Percentiles rank a stretch among this genome's conserved stretches.
Evolutionary conservation across 306 rosid species (phyloP).

Genomic region (Trifolium fragiferum): DNA sequence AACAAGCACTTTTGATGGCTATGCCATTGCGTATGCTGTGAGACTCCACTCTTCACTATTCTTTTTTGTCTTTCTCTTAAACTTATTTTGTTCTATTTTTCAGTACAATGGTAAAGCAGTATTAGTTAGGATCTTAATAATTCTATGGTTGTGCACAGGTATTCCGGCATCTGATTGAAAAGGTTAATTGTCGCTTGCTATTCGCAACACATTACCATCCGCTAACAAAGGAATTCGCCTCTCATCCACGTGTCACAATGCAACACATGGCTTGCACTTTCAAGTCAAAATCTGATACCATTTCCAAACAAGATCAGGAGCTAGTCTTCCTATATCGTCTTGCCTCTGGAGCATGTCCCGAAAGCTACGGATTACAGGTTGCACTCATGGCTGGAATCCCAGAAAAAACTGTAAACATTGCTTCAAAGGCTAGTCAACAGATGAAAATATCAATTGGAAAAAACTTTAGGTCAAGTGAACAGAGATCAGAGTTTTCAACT

Average conservation of each 20-base stretch:
- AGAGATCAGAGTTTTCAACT: slow-evolving; percentile 83
- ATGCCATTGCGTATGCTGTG: slow-evolving; percentile 97
- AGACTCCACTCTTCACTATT: slow-evolving; percentile 40
- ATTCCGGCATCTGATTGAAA: slow-evolving; percentile 84
- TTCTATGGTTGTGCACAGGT: slow-evolving; percentile 61
- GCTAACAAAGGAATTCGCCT: slow-evolving; percentile 85
- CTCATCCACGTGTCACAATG: slow-evolving; percentile 86
- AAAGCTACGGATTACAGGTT: slow-evolving; percentile 94
- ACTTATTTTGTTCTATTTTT: slow-evolving; percentile 15
- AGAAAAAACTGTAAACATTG: slow-evolving; percentile 63
- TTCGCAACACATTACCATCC: slow-evolving; percentile 98
- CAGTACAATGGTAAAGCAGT: neutral
- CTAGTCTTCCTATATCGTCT: slow-evolving; percentile 84
- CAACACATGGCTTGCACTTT: slow-evolving; percentile 96
- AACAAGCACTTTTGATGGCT: slow-evolving; percentile 97
- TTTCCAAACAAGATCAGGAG: slow-evolving; percentile 57
- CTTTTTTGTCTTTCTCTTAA: neutral
- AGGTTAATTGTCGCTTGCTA: slow-evolving; percentile 87
- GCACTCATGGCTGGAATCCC: slow-evolving; percentile 96
- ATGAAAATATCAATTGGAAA: slow-evolving; percentile 71
- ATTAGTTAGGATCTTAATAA: slow-evolving; percentile 21
- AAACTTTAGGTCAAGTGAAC: slow-evolving; percentile 71
- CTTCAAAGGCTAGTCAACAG: slow-evolving; percentile 75
- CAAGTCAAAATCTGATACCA: slow-evolving; percentile 56
- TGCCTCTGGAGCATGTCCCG: slow-evolving; percentile 79